Conservation (phyloP, 495 filamentous ascomycete genomes). For the Cetradonia linearis region DNA sequence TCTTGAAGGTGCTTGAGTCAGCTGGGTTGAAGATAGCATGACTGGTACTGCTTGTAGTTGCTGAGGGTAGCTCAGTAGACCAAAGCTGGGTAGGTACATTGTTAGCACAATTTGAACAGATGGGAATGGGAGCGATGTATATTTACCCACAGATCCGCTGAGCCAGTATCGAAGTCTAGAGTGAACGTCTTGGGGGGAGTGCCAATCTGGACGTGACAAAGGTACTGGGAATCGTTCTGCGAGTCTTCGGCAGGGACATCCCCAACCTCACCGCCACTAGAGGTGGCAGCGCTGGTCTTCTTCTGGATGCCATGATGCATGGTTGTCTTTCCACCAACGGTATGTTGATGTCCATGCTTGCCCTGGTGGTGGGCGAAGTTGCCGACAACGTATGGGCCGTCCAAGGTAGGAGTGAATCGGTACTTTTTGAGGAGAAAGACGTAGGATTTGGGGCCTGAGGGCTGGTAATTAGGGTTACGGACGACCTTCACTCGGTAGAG, state of each 20-base stretch:
- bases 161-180: conserved; percentile 70
- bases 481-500: conserved; percentile 41
- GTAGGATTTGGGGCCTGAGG: conserved; percentile 63
- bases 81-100: conserved; percentile 42
- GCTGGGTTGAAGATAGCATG: conserved; percentile 48
- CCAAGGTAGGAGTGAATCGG: conserved; percentile 56
- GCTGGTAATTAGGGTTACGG: conserved; percentile 53
- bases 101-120: conserved; percentile 22
- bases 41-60: conserved; percentile 29
- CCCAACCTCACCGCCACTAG: conserved; percentile 32
- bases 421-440: conserved; percentile 60
- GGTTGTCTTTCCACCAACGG: conserved; percentile 39
- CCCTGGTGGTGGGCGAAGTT: conserved; percentile 38
- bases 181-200: conserved; percentile 55
- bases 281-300: conserved; percentile 25
- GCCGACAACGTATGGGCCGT: conserved; percentile 53
- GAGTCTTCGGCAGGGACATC: conserved; percentile 61
- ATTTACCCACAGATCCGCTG: conserved; percentile 67
- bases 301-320: conserved; percentile 43
- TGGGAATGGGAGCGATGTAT: conserved; percentile 14
- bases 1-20: conserved; percentile 54
- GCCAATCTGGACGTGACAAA: conserved; percentile 57
- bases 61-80: conserved; percentile 45
- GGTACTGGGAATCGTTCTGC: conserved; percentile 63
- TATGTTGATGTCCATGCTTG: conserved; percentile 33